Conservation (phyloP, 345 rosid genomes). For the Eucalyptus fibrosa region DNA sequence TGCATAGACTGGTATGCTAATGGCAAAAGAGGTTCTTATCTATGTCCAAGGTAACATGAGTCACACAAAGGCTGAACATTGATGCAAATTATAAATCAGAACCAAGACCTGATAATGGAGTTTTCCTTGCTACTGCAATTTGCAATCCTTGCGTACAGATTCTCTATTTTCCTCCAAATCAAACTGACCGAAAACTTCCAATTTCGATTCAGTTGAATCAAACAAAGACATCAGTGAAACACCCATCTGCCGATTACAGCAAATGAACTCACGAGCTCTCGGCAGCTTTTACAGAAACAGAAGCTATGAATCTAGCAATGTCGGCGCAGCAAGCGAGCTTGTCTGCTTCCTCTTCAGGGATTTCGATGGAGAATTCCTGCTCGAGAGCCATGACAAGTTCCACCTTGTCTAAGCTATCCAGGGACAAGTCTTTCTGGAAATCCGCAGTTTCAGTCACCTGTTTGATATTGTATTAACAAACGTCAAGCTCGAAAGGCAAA, state of each 20-base stretch:
- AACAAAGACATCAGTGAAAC: neutral
- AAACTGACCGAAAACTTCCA: neutral
- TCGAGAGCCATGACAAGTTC: slow-evolving; percentile 69
- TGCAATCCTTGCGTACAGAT: neutral
- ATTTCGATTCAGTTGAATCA: neutral
- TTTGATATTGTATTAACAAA: neutral
- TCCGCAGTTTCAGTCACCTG: slow-evolving; percentile 55
- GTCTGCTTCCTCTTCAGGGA: slow-evolving; percentile 54
- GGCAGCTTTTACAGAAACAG: slow-evolving; percentile 5
- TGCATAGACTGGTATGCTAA: neutral
- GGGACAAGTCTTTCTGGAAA: slow-evolving; percentile 46
- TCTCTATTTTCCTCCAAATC: neutral
- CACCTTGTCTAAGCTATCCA: slow-evolving; percentile 59
- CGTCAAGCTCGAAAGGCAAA: neutral
- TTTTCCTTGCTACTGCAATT: neutral
- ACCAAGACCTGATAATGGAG: neutral
- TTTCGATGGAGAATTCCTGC: slow-evolving; percentile 50
- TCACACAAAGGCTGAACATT: neutral
- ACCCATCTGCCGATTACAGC: neutral
- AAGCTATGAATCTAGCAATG: slow-evolving; percentile 38
- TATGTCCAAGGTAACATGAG: neutral
- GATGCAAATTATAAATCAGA: neutral
- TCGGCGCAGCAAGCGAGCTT: slow-evolving; percentile 50
- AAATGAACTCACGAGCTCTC: neutral
- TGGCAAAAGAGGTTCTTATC: neutral